phyloP scores from a whole-genome alignment of 2,329 filamentous ascomycete genomes.

The Epichloe uncinata region DNA sequence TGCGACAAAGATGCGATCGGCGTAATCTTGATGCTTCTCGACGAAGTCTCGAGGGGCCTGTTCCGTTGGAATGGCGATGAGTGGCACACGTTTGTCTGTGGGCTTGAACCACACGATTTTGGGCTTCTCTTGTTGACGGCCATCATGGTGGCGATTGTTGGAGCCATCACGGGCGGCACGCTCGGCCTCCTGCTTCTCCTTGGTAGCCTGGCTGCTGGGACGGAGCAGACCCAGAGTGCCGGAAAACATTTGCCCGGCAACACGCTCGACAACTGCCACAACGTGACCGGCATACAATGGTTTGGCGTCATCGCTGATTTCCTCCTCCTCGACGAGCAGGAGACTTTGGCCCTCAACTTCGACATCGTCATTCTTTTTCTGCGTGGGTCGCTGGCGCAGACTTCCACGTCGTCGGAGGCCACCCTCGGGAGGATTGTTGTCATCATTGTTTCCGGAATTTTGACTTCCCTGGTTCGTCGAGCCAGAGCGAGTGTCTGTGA shows the following conservation, averaged over 20 bases:
- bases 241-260: slow-evolving; percentile 98
- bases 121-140: slow-evolving; percentile 79
- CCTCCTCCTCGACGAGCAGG: slow-evolving; percentile 92
- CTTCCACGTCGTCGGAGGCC: slow-evolving; percentile 87
- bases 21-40: slow-evolving; percentile 95
- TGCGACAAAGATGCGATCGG: slow-evolving; percentile 94
- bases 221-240: slow-evolving; percentile 87
- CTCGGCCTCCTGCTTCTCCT: slow-evolving; percentile 98
- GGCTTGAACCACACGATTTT: slow-evolving; percentile 99
- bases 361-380: slow-evolving; percentile 99
- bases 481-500: slow-evolving; percentile 75
- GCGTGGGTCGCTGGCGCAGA: slow-evolving; percentile 88
- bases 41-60: slow-evolving; percentile 96
- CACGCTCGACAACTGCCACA: slow-evolving; percentile 92
- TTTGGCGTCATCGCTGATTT: slow-evolving; percentile 97
- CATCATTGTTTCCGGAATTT: slow-evolving; percentile 47
- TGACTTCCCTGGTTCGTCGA: slow-evolving; percentile 61
- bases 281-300: slow-evolving; percentile 94
- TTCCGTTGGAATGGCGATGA: slow-evolving; percentile 96
- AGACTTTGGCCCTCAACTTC: slow-evolving; percentile 97
- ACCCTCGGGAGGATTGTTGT: slow-evolving; percentile 55
- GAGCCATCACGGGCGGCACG: slow-evolving; percentile 77
- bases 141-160: slow-evolving; percentile 57
- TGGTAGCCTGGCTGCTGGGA: slow-evolving; percentile 94
- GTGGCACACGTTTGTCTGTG: slow-evolving; percentile 93